Evolutionary conservation across 176 grass and related monocot genomes (phyloP).

Genomic region (Leersia perrieri): DNA sequence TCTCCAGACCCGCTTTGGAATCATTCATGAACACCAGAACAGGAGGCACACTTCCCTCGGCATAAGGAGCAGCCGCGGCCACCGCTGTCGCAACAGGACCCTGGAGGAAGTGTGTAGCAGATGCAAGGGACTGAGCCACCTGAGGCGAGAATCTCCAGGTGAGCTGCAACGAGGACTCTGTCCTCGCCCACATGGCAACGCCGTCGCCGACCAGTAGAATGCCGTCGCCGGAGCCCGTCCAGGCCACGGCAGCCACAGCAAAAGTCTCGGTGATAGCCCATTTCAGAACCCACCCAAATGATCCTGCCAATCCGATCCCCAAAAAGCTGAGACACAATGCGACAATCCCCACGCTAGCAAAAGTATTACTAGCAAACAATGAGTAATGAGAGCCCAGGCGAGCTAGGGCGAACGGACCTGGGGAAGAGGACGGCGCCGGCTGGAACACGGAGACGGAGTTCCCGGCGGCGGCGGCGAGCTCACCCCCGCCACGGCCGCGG

Average conservation of each 20-base stretch:
- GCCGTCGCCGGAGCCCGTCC: slow-evolving; percentile 67
- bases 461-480: slow-evolving; percentile 52
- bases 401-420: slow-evolving; percentile 35
- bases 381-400: not conserved
- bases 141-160: slow-evolving; percentile 57
- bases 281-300: slow-evolving; percentile 70
- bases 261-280: slow-evolving; percentile 55
- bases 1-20: slow-evolving; percentile 47
- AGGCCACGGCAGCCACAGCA: slow-evolving; percentile 43
- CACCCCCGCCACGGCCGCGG: slow-evolving; percentile 40
- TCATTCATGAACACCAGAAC: slow-evolving; percentile 76
- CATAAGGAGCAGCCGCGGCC: slow-evolving; percentile 27
- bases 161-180: slow-evolving; percentile 64
- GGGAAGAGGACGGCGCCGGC: slow-evolving; percentile 39
- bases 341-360: slow-evolving; percentile 28
- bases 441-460: slow-evolving; percentile 57
- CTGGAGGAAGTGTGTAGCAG: slow-evolving; percentile 52
- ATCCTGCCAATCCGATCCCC: slow-evolving; percentile 47
- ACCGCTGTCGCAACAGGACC: slow-evolving; percentile 60
- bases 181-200: slow-evolving; percentile 63
- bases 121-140: slow-evolving; percentile 69
- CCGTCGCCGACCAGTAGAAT: slow-evolving; percentile 59
- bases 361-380: too few relatives aligned
- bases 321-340: slow-evolving; percentile 14
- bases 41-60: slow-evolving; percentile 30